Evolutionary conservation across 805 yeast genomes (phyloP).

Genomic region (Candida piceae): DNA sequence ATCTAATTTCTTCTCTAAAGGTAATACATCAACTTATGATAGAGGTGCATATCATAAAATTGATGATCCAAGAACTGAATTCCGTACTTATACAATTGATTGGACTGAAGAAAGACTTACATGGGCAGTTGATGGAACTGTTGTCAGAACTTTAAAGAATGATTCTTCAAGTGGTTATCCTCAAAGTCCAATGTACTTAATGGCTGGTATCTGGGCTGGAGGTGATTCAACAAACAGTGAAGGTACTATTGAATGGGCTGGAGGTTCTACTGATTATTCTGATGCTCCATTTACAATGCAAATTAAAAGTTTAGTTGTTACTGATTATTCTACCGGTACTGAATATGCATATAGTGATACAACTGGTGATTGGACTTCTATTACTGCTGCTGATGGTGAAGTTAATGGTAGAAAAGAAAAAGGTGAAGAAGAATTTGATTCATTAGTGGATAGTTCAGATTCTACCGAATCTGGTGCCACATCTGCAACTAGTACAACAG

Average conservation of each 20-base stretch:
- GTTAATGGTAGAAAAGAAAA: slow-evolving; percentile 53
- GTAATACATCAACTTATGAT: slow-evolving; percentile 69
- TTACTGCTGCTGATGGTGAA: slow-evolving; percentile 50
- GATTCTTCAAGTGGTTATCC: slow-evolving; percentile 70
- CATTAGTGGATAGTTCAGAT: no score
- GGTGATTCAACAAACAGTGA: slow-evolving; percentile 61
- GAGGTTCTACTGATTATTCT: slow-evolving; percentile 63
- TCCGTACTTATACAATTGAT: slow-evolving; percentile 77
- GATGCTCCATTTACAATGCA: slow-evolving; percentile 66
- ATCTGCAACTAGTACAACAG: no score
- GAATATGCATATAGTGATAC: slow-evolving; percentile 51
- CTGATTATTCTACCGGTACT: slow-evolving; percentile 64
- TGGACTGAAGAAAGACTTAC: slow-evolving; percentile 65
- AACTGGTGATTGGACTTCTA: slow-evolving; percentile 57
- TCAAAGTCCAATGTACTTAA: slow-evolving; percentile 79
- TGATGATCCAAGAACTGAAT: slow-evolving; percentile 49
- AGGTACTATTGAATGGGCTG: slow-evolving; percentile 82
- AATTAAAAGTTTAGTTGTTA: slow-evolving; percentile 53
- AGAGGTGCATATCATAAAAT: slow-evolving; percentile 71
- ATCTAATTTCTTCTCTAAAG: slow-evolving; percentile 77
- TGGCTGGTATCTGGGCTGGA: slow-evolving; percentile 76
- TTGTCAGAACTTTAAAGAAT: slow-evolving; percentile 57
- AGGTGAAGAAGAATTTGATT: slow-evolving; percentile 38
- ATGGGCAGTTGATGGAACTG: slow-evolving; percentile 70
- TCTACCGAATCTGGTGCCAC: no score